Evolutionary conservation across 352 stramenopile genomes (phyloP), one percentile per base, ranked within the genome.

Genomic region (Discostella stelligera): DNA sequence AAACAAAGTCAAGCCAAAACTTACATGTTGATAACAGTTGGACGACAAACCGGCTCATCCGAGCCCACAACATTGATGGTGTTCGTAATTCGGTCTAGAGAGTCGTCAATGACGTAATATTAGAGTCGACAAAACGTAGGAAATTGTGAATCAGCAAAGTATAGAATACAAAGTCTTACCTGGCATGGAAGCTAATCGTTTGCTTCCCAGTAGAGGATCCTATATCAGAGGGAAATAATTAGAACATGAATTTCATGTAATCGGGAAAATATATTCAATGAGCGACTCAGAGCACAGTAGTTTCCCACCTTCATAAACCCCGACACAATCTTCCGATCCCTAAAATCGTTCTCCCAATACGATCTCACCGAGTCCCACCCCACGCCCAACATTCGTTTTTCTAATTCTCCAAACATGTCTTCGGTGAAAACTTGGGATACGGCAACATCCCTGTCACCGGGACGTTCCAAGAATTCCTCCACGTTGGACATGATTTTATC

Each of bases 21-120:
- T 54, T 82, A 89, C 87, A 94, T 94, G 66, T 95, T 96, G 50
- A 96, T 95, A 0, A 95, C 88, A 52, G 92, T 95, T 32, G 92
- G 92, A 20, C 92, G 79, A 55, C 74, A 93, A 2, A 93, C 82
- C 27, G 85, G 84, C 20, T 79, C 73, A 20, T 82, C 61, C 1
- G 70, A 82, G 37, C 76, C 74, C 13, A 82, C 74, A n/a, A 92
- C 66, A 72, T 90, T 90, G 30, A 95, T 93, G 0, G 90, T 94
- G 71, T 96, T 96, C 14, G 92, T 96, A 25, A 94, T 91, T 23
- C 92, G 79, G 81, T 95, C 90, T n/a, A 25, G 39, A 25, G 39
- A 20, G 0, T 32, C 11, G 21, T 5, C 18, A 54, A 27, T 55
- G 41, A 56, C 52, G 41, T 14, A 55, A 44, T 66, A 9, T 44